Conservation (phyloP, 2,329 filamentous ascomycete genomes). For the Alternaria metachromatica region DNA sequence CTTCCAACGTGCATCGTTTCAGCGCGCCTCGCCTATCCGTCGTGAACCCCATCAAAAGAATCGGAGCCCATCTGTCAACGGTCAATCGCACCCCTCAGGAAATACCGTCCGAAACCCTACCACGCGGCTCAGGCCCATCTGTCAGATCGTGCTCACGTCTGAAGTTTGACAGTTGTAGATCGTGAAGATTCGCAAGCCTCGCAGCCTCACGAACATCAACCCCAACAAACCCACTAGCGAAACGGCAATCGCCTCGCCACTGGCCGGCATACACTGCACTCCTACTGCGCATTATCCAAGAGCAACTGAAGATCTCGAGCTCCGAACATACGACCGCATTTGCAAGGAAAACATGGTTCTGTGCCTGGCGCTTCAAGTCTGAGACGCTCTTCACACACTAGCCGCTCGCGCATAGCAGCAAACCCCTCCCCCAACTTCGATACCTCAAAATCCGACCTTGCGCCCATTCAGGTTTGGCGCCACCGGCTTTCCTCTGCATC, state of each 20-base stretch:
- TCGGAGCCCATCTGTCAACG: slow-evolving; percentile 9
- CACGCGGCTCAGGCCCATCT: slow-evolving; percentile 19
- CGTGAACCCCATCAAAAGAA: slow-evolving; percentile 18
- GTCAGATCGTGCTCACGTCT: slow-evolving; percentile 1
- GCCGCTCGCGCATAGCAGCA: slow-evolving; percentile 39
- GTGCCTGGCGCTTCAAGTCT: slow-evolving; percentile 49
- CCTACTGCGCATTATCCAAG: slow-evolving; percentile 27
- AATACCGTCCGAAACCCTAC: slow-evolving; percentile 13
- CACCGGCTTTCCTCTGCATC: slow-evolving; percentile 33
- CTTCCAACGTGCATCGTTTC: slow-evolving; percentile 46
- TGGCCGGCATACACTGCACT: slow-evolving; percentile 22
- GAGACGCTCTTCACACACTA: slow-evolving; percentile 49
- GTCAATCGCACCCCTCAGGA: slow-evolving; percentile 12
- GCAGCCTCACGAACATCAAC: slow-evolving; percentile 2
- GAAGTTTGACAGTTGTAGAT: background rate
- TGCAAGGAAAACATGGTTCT: slow-evolving; percentile 42
- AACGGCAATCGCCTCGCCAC: slow-evolving; percentile 28
- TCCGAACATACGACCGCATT: slow-evolving; percentile 24
- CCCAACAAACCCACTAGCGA: slow-evolving; percentile 7
- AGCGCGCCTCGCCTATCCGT: slow-evolving; percentile 39
- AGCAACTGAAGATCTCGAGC: slow-evolving; percentile 22
- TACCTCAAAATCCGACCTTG: slow-evolving; percentile 21
- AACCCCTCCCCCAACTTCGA: slow-evolving; percentile 28
- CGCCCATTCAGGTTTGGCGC: slow-evolving; percentile 30
- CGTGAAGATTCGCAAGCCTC: background rate